Conservation (phyloP, 139 green algal genomes). For the Nannochloris sp. region DNA sequence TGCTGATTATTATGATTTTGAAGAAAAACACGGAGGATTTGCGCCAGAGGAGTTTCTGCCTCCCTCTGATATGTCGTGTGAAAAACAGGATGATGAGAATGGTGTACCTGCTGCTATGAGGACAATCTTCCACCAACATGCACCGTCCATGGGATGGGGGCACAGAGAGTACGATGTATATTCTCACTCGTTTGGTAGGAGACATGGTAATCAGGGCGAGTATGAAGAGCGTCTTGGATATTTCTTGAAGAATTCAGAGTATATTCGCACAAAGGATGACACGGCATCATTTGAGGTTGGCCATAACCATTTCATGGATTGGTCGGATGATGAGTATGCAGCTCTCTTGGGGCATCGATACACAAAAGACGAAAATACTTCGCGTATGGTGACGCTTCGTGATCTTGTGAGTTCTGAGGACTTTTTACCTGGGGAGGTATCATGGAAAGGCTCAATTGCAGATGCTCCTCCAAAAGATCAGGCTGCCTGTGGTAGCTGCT, state of each 20-base stretch:
- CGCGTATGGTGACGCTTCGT: constrained; percentile 17
- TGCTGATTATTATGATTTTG: constrained; percentile 20
- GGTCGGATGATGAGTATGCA: constrained; percentile 32
- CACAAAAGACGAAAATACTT: background rate
- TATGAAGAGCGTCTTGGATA: constrained; percentile 23
- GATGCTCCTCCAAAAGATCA: constrained; percentile 57
- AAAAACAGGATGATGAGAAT: constrained; percentile 1
- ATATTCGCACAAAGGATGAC: constrained; percentile 8
- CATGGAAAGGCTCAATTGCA: constrained; percentile 32
- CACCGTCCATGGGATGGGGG: background rate
- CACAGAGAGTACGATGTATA: constrained; percentile 31
- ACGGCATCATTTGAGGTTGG: constrained; percentile 9
- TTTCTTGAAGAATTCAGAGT: constrained; percentile 19
- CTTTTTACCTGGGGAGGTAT: constrained; percentile 27
- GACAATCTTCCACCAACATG: background rate
- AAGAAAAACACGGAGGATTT: constrained; percentile 4
- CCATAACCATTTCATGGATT: constrained; percentile 45
- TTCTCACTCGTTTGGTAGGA: constrained; percentile 26
- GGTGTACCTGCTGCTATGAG: background rate
- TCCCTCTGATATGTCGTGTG: constrained; percentile 7
- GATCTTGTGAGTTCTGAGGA: constrained; percentile 6
- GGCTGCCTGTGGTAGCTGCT: constrained; percentile 33
- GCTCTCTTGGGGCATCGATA: constrained; percentile 22
- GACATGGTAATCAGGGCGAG: constrained; percentile 24
- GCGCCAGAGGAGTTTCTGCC: constrained; percentile 8